Percentiles rank a stretch among this genome's conserved stretches.
Evolutionary conservation across 345 rosid genomes (phyloP).

Genomic region (Salix purpurea): DNA sequence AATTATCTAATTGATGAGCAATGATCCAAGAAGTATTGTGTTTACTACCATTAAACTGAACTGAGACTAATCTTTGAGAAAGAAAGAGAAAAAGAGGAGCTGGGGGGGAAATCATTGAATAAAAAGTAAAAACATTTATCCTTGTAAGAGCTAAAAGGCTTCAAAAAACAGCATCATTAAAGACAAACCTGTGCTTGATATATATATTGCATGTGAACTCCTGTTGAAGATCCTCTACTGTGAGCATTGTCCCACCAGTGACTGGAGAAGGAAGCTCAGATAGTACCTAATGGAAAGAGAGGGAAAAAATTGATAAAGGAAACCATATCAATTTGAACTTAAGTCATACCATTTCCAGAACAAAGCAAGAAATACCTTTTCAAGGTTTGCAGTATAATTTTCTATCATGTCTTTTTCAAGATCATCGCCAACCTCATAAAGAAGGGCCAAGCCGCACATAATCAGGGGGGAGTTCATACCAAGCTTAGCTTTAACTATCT

Average conservation of each 20-base stretch:
- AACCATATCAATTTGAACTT: neutral
- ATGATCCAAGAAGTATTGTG: neutral
- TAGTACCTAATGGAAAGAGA: constrained; percentile 43
- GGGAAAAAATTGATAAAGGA: neutral
- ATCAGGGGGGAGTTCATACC: constrained; percentile 89
- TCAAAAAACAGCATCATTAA: neutral
- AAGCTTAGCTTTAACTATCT: constrained; percentile 86
- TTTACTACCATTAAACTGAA: neutral
- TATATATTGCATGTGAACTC: constrained; percentile 78
- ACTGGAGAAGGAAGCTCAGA: constrained; percentile 78
- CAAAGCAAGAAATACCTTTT: constrained; percentile 50
- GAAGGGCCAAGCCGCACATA: constrained; percentile 76
- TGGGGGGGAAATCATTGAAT: neutral
- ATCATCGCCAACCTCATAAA: constrained; percentile 97
- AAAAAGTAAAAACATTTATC: neutral
- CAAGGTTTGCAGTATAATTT: constrained; percentile 82
- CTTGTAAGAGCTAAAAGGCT: neutral
- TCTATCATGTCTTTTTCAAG: constrained; percentile 74
- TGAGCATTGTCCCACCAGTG: constrained; percentile 61
- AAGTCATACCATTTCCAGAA: neutral
- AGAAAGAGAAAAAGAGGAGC: neutral
- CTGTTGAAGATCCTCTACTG: constrained; percentile 87
- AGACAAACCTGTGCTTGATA: constrained; percentile 80
- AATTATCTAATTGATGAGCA: neutral
- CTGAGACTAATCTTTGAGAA: neutral